Evolutionary conservation across 169 alveolate genomes (phyloP).

Genomic region (Eimeria sp.): DNA sequence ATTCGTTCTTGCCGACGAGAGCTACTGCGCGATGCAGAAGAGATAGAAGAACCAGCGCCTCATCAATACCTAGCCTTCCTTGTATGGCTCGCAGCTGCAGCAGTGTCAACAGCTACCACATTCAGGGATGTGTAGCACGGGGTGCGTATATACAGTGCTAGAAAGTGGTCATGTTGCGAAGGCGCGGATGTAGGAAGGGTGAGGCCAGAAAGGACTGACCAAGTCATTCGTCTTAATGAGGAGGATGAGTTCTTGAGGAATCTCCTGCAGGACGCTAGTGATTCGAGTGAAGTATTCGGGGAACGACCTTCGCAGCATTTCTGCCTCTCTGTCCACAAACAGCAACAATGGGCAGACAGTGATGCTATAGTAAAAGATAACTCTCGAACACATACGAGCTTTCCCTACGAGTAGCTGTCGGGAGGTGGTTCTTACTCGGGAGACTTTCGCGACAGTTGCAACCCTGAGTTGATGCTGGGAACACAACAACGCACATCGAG

Average conservation of each 20-base stretch:
- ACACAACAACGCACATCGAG: neutral
- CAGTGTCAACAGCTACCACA: neutral
- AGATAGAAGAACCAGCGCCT: conserved; percentile 74
- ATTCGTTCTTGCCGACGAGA: conserved; percentile 18
- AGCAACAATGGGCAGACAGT: neutral
- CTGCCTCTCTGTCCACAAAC: conserved; percentile 64
- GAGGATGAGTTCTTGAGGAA: conserved; percentile 74
- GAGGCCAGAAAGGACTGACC: conserved; percentile 19
- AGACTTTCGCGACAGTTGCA: conserved; percentile 73
- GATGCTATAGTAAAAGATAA: neutral
- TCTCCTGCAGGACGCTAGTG: conserved; percentile 76
- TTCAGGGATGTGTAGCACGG: no score
- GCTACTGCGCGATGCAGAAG: conserved; percentile 54
- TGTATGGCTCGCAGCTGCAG: conserved; percentile 80
- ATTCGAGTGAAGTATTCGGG: conserved; percentile 79
- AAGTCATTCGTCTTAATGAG: conserved; percentile 75
- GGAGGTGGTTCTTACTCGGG: conserved; percentile 40
- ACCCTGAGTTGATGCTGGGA: conserved; percentile 55
- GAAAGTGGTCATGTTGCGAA: conserved; percentile 6
- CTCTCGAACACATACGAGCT: neutral
- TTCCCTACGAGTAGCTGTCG: neutral
- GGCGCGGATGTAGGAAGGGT: neutral
- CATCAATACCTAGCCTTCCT: conserved; percentile 70
- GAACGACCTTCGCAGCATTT: conserved; percentile 47
- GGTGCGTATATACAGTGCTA: neutral